phyloP scores from a whole-genome alignment of 345 rosid genomes.

The Syzygium grande region DNA sequence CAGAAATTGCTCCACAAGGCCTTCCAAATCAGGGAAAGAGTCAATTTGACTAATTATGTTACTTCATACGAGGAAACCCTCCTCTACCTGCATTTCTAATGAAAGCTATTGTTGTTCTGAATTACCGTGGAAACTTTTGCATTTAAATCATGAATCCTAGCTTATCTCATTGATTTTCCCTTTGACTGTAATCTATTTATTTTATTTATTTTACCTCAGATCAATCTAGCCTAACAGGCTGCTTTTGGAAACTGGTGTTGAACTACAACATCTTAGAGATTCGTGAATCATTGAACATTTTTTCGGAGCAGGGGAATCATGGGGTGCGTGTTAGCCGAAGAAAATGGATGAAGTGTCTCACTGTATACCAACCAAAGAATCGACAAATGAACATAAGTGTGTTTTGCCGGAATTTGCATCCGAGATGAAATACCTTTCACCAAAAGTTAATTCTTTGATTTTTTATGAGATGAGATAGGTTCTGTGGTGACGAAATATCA shows the following conservation, averaged over 20 bases:
- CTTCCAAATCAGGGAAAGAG: neutral
- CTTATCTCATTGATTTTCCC: neutral
- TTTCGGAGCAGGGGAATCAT: neutral
- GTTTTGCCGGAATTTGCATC: neutral
- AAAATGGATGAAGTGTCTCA: neutral
- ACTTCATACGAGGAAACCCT: neutral
- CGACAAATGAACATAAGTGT: neutral
- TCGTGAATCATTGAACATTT: neutral
- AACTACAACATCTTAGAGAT: neutral
- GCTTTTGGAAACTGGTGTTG: neutral
- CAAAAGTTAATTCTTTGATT: fast-evolving
- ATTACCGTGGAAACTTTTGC: neutral
- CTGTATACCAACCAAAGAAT: neutral
- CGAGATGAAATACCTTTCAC: neutral
- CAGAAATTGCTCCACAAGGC: neutral
- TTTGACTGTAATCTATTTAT: neutral
- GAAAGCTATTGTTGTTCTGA: neutral
- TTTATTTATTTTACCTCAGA: neutral
- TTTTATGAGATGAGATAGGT: neutral
- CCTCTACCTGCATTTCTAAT: neutral
- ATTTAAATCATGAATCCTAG: neutral
- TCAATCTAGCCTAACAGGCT: neutral
- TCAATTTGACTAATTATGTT: neutral
- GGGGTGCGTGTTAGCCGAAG: neutral
- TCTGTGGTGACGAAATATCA: neutral